Base-by-base conservation (phyloP, 208 protist species). In the Leishmania aethiopica region DNA sequence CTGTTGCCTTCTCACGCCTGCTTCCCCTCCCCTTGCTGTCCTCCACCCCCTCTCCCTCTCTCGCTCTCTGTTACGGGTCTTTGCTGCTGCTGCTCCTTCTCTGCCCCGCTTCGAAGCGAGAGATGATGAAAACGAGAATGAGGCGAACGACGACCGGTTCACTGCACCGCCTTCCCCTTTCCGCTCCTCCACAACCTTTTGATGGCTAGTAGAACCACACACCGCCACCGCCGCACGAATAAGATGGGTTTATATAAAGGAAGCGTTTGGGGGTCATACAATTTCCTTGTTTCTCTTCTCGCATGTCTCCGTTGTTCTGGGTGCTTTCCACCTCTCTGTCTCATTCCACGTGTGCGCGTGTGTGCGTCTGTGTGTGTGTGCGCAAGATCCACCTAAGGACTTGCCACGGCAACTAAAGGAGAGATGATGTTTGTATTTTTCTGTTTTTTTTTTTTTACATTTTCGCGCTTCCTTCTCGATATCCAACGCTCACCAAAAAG, bases 321-420 rank as follows among this genome's bases (percentile, higher is more conserved):
- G 67, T 28, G 67, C 35, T 28, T 35, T 40, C 64, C 17, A 6
- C 28, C 64, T 25, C 15, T 11, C 32, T 25, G 13, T 22, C 40
- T 42, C 67, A 8, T 28, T 45, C 40, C 42, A 28, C 51, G 51
- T 55, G 17, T 22, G 51, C 5, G 15, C 2, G 49, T 53, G 49
- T 2, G 49, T 17, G 49, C 0, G 10, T 53, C 0, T 10, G 15
- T 55, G 17, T 45, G n/a, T 25, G 19, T 32, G n/a, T 49, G 45
- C 28, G 70, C 28, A 51, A 37, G 70, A 53, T 74, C 70, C 70
- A 74, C 70, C 25, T 51, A 74, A 74, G 70, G 70, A 55, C 70
- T 55, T 55, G 70, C 45, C 32, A 32, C 59, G n/a, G 47, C 76
- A 76, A 71, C 75, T 80, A 77, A 40, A 66, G 42, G 8, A 75